Conservation (phyloP, 495 filamentous ascomycete species). For the Parachaetomium inaequale region DNA sequence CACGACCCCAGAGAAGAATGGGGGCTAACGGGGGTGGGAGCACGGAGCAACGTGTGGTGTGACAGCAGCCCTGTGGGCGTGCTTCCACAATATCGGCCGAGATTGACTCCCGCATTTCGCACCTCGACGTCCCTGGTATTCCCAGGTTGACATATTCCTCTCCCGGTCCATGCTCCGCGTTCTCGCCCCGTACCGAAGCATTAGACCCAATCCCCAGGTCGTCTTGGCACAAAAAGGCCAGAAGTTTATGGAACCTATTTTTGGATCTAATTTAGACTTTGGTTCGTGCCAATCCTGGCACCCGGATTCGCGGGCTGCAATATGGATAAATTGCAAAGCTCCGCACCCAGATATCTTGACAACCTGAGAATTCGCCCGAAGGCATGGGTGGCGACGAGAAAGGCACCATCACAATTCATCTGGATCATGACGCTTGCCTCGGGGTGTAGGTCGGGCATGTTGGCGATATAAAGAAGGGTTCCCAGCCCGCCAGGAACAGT, state of each 20-base stretch:
- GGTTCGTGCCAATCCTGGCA: slow-evolving; percentile 36
- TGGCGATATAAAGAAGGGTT: slow-evolving; percentile 13
- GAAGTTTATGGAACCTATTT: slow-evolving; percentile 15
- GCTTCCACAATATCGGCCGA: slow-evolving; percentile 9
- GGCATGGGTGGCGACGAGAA: slow-evolving; percentile 16
- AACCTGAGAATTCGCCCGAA: neutral
- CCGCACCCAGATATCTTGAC: slow-evolving; percentile 24
- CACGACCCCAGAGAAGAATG: neutral
- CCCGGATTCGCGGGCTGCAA: slow-evolving; percentile 33
- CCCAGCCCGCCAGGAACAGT: neutral
- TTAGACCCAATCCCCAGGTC: slow-evolving; percentile 1
- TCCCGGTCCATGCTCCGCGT: slow-evolving; percentile 10
- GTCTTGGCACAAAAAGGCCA: slow-evolving; percentile 7
- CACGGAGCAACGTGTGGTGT: slow-evolving; percentile 11
- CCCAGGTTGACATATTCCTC: neutral
- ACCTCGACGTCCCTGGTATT: neutral
- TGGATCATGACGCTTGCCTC: neutral
- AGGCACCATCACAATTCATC: neutral
- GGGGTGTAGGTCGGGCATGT: neutral
- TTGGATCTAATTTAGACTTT: slow-evolving; percentile 16
- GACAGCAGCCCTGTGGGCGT: slow-evolving; percentile 1
- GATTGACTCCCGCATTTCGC: slow-evolving; percentile 11
- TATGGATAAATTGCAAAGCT: slow-evolving; percentile 35
- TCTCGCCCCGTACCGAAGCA: neutral
- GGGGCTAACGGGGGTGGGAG: neutral